Evolutionary conservation across 345 rosid genomes (phyloP), one percentile per base, ranked within the genome.

Genomic region (Gossypium stocksii): DNA sequence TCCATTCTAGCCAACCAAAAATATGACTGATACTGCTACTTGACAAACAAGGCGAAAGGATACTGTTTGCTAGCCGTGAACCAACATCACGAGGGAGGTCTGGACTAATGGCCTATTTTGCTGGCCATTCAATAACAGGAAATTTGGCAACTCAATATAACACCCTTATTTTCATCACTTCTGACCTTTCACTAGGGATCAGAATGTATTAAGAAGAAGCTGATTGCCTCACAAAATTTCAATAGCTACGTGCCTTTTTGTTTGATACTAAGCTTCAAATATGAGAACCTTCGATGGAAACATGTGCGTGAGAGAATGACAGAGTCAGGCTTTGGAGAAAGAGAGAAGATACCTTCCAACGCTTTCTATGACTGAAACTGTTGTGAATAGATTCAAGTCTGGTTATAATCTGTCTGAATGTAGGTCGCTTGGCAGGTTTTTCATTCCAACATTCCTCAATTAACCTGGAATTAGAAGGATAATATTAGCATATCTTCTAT

Each of bases 381-480:
- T 76, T 70, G 70, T 86, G 77, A 74, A 91, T 86, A 4, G 82
- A 79, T 74, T 93, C 98, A 74, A 95, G 88, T 65, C 75, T 86
- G 57, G 70, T 76, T 71, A 41, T 84, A 66, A 95, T 83, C 82
- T 85, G 85, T 86, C 85, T 89, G 85, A 91, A 95, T 12, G 97
- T 76, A 1, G 97, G 99, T 80, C 99, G 83, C 76, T 85, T 91
- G 9, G 82, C 80, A 23, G 96, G 97, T 67, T 89, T 87, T 74
- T 95, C 97, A 45, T 79, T 77, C 99, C 98, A 93, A 84, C 97
- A 95, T 56, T 89, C 93, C 82, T 91, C 94, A 76, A 93, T 93
- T 82, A 93, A 85, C 84, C 99, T 93, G 88, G 45, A 45, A 73
- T 20, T 56, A 41, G 9, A 13, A 54, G 17, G 17, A 43, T 19